phyloP scores from a whole-genome alignment of 2,329 filamentous ascomycete species.

The Cadophora luteo-olivacea region DNA sequence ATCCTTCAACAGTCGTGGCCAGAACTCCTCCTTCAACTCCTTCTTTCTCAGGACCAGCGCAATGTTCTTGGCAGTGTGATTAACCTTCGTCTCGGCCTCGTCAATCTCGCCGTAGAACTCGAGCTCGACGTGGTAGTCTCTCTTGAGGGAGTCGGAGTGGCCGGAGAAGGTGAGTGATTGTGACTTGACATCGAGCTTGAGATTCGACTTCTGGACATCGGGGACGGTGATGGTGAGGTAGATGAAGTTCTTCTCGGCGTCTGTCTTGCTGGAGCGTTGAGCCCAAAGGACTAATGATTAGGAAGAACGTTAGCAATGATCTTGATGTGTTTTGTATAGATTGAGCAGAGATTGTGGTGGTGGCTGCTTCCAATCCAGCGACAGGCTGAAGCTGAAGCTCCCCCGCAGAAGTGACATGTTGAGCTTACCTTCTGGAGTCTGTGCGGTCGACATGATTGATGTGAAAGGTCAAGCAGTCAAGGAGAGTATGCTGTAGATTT shows the following conservation, averaged over 20 bases:
- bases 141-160: constrained; percentile 82
- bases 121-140: constrained; percentile 83
- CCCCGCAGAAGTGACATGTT: constrained; percentile 18
- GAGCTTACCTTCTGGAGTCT: constrained; percentile 43
- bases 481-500: constrained; percentile 7
- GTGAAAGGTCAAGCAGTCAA: constrained; percentile 2
- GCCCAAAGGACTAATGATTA: constrained; percentile 84
- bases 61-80: constrained; percentile 87
- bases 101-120: constrained; percentile 94
- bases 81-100: constrained; percentile 79
- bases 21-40: constrained; percentile 92
- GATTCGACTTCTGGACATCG: constrained; percentile 76
- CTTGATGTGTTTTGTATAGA: neutral
- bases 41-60: constrained; percentile 96
- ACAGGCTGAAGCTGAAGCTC: constrained; percentile 22
- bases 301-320: constrained; percentile 27
- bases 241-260: constrained; percentile 90
- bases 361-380: constrained; percentile 17
- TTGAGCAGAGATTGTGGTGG: constrained; percentile 7
- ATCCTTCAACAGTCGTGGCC: constrained; percentile 94
- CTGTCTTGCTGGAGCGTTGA: constrained; percentile 85
- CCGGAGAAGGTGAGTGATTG: constrained; percentile 82
- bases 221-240: constrained; percentile 90
- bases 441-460: constrained; percentile 37
- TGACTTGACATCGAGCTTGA: constrained; percentile 85